Conservation (phyloP, 2,329 filamentous ascomycete genomes). For the Plenodomus lindquistii region DNA sequence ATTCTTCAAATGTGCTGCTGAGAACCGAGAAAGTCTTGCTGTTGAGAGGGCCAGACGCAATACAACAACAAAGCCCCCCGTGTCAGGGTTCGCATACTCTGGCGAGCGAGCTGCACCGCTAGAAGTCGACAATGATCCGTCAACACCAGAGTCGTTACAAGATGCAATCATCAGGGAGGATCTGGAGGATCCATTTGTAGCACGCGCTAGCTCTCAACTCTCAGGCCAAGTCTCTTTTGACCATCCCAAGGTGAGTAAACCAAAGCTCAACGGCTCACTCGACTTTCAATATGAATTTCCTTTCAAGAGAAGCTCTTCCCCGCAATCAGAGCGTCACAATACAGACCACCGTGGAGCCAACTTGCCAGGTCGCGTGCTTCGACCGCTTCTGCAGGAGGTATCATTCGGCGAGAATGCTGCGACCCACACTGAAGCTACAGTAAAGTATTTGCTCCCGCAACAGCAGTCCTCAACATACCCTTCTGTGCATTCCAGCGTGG, state of each 20-base stretch:
- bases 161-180: conserved; percentile 10
- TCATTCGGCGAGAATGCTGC: conserved; percentile 26
- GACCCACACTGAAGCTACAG: conserved; percentile 1
- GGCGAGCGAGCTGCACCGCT: not conserved
- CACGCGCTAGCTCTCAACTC: not conserved
- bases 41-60: conserved; percentile 9
- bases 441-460: not conserved
- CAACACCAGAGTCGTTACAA: not conserved
- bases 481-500: not conserved
- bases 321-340: conserved; percentile 6
- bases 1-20: conserved; percentile 49
- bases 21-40: conserved; percentile 38
- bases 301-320: conserved; percentile 1
- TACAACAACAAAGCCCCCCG: not conserved
- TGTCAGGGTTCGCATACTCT: not conserved
- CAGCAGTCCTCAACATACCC: not conserved
- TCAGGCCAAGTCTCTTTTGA: not conserved
- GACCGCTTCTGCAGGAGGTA: conserved; percentile 16
- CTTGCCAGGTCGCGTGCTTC: conserved; percentile 3
- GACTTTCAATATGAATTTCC: conserved; percentile 35
- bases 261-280: conserved; percentile 13
- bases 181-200: conserved; percentile 36
- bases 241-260: not conserved
- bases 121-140: not conserved
- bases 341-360: conserved; percentile 5